Evolutionary conservation across 1,284 basidiomycete species (phyloP), one percentile per base, ranked within the genome.

Genomic region (Trichosporon ovoides): DNA sequence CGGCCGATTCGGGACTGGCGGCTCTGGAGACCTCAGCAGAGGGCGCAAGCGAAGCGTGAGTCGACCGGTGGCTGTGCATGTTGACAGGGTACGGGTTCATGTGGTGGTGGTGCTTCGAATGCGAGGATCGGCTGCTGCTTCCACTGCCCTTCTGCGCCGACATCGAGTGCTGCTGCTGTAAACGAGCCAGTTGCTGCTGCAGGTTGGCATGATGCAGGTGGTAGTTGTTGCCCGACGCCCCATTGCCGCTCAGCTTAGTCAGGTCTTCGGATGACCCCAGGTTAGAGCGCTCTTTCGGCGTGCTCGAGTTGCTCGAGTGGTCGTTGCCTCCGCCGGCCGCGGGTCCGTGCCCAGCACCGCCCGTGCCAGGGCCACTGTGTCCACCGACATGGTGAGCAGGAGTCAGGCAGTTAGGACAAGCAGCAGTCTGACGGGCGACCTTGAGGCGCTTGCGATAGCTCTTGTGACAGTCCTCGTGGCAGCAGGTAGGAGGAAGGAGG

Each of bases 391-490:
- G 22, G 50, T 73, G 69, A 18, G 62, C 56, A 48, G 66, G 43
- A 12, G 67, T 70, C 20, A 78, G 62, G 61, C 76, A 78, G 58
- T 73, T 73, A 33, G 76, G 76, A 59, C 76, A 77, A 0, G 75
- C 76, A 54, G 73, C 72, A 14, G 75, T 77, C 63, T 74, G 70
- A 38, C 75, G 75, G n/a, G 75, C 77, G 9, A 75, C 68, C 72
- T 79, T 78, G 52, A 80, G 72, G 19, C 77, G 70, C 59, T 78
- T 79, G 31, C 78, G 70, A 64, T 79, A 81, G 52, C 74, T 77
- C 69, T 79, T 79, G 66, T 80, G 79, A 62, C 80, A 81, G 16
- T 80, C 80, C 50, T 80, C 78, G 61, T 81, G 80, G 64, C 77
- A 78, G 59, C 80, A 81, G 7, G 74, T 68, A 7, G 80, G 80